Evolutionary conservation across 2,329 filamentous ascomycete species (phyloP).

Genomic region (Botrytis aclada): DNA sequence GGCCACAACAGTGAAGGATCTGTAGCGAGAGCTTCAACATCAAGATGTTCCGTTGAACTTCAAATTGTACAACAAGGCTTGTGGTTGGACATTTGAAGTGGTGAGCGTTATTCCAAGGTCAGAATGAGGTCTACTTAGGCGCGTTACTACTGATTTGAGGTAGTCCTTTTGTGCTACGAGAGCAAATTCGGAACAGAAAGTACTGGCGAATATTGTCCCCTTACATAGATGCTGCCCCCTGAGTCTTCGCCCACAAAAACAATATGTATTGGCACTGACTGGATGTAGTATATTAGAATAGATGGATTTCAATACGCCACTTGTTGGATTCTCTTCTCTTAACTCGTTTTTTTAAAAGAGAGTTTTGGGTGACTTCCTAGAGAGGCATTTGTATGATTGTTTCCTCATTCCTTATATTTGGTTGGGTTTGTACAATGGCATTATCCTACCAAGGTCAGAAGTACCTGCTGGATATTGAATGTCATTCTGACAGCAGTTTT

Average conservation of each 20-base stretch:
- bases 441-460: background rate
- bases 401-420: background rate
- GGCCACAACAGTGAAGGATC: too few relatives aligned
- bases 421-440: background rate
- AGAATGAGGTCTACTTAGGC: too few relatives aligned
- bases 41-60: too few relatives aligned
- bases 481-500: background rate
- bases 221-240: accelerated
- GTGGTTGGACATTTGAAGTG: too few relatives aligned
- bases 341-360: background rate
- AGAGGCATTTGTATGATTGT: background rate
- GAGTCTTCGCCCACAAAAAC: background rate
- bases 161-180: too few relatives aligned
- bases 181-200: background rate
- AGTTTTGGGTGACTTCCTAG: background rate
- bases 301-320: too few relatives aligned
- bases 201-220: background rate
- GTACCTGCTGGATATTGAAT: background rate
- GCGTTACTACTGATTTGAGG: too few relatives aligned
- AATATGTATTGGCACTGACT: background rate
- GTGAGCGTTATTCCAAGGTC: too few relatives aligned
- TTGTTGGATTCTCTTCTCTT: background rate
- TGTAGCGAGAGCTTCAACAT: too few relatives aligned
- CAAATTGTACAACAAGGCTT: too few relatives aligned
- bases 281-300: background rate